These are phyloP conservation scores for Zygoascus sp. DNA, from an alignment of 1,139 yeast genomes.

Conservation along the genomic window DNA sequence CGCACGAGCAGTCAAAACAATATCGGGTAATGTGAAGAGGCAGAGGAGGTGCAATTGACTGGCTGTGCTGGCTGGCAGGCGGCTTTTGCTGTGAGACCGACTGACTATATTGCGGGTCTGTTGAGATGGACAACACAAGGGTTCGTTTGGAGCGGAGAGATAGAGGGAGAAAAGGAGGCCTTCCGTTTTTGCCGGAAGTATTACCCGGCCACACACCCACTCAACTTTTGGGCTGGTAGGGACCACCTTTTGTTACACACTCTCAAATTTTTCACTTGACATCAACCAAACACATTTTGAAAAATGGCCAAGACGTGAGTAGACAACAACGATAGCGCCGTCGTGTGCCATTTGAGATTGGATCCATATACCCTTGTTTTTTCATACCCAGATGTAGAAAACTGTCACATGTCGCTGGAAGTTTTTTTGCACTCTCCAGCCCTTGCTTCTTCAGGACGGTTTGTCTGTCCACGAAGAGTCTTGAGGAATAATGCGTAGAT, in stretches of 20 bases:
- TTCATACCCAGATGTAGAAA: slow-evolving; percentile 8
- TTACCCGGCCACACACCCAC: slow-evolving; percentile 1
- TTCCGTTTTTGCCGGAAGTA: not conserved
- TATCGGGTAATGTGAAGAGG: too few relatives aligned
- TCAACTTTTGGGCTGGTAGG: not conserved
- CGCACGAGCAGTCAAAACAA: too few relatives aligned
- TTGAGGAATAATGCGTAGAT: slow-evolving; percentile 3
- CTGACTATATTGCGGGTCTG: too few relatives aligned
- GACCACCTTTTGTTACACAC: not conserved
- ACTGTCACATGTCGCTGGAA: slow-evolving; percentile 2
- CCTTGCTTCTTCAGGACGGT: not conserved
- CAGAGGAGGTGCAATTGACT: too few relatives aligned
- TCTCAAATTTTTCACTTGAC: slow-evolving; percentile 8
- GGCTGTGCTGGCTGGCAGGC: too few relatives aligned
- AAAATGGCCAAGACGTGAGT: slow-evolving; percentile 15
- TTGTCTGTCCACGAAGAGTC: slow-evolving; percentile 6
- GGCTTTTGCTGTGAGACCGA: too few relatives aligned
- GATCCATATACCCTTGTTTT: too few relatives aligned
- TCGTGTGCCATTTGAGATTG: too few relatives aligned
- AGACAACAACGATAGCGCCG: too few relatives aligned
- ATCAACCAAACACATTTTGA: not conserved
- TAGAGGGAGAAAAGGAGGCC: too few relatives aligned
- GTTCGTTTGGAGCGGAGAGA: not conserved
- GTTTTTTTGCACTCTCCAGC: too few relatives aligned
- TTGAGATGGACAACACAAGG: too few relatives aligned